phyloP scores from a whole-genome alignment of 345 rosid species.

The Ailanthus altissimus region DNA sequence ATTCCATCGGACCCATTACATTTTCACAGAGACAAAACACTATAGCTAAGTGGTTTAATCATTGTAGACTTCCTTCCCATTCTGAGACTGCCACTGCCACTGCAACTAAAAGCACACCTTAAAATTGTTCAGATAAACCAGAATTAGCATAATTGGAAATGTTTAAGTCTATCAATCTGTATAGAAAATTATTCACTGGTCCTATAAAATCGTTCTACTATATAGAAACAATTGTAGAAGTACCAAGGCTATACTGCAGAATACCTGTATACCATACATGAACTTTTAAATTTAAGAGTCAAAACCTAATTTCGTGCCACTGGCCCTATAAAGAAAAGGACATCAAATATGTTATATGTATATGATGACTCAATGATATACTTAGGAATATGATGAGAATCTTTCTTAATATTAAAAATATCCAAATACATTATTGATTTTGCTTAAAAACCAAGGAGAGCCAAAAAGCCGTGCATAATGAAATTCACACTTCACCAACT shows the following conservation, averaged over 20 bases:
- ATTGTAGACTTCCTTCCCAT: background rate
- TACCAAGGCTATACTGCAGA: too few relatives aligned
- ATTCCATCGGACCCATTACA: conserved; percentile 31
- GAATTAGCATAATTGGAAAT: background rate
- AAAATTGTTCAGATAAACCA: background rate
- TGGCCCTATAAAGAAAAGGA: background rate
- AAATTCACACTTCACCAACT: conserved; percentile 76
- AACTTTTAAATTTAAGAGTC: background rate
- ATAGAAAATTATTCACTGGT: too few relatives aligned
- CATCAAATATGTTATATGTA: background rate
- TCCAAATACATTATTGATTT: conserved; percentile 3
- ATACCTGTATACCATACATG: too few relatives aligned
- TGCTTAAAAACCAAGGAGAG: conserved; percentile 42
- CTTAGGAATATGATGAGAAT: background rate
- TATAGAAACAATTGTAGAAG: too few relatives aligned
- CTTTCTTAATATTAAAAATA: background rate
- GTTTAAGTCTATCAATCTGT: too few relatives aligned
- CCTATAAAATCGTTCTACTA: too few relatives aligned
- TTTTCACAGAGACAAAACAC: conserved; percentile 39
- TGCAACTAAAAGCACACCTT: conserved; percentile 1
- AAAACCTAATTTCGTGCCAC: background rate
- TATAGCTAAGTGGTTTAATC: conserved; percentile 33
- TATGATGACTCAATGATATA: background rate
- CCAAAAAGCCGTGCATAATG: conserved; percentile 28
- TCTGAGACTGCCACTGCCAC: conserved; percentile 3